phyloP scores from a whole-genome alignment of 768 basidiomycete species.

The Galerina sulciceps region DNA sequence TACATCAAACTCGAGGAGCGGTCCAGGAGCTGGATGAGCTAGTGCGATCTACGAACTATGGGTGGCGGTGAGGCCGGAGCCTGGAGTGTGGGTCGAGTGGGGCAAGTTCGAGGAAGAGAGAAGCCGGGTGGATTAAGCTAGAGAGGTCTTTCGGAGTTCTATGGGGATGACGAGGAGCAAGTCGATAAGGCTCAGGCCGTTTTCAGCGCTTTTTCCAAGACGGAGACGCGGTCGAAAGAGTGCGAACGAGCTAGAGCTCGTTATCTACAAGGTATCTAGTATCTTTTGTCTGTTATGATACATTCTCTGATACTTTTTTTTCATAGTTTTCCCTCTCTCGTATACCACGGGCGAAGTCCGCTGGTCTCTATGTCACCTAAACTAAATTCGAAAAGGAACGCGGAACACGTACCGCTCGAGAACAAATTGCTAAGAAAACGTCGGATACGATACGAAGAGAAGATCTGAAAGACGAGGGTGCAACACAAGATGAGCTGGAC shows the following conservation, averaged over 20 bases:
- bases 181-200: constrained; percentile 96
- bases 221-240: constrained; percentile 96
- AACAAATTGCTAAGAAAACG: constrained; percentile 95
- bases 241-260: constrained; percentile 94
- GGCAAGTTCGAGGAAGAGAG: constrained; percentile 89
- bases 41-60: constrained; percentile 93
- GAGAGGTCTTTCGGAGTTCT: constrained; percentile 93
- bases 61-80: constrained; percentile 80
- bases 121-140: constrained; percentile 71
- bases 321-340: constrained; percentile 88
- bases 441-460: constrained; percentile 98
- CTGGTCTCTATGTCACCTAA: constrained; percentile 85
- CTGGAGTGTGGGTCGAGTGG: constrained; percentile 84
- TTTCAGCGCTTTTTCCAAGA: constrained; percentile 92
- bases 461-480: constrained; percentile 77
- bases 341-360: constrained; percentile 91
- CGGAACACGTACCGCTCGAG: constrained; percentile 88
- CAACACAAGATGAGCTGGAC: constrained; percentile 71
- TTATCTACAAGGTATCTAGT: constrained; percentile 87
- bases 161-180: constrained; percentile 86
- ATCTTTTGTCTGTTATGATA: background rate
- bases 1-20: constrained; percentile 98
- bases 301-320: background rate
- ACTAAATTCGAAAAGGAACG: constrained; percentile 99
- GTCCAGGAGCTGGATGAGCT: constrained; percentile 88